Conservation (phyloP, 1,284 basidiomycete species). For the Phenoliferia sp. region DNA sequence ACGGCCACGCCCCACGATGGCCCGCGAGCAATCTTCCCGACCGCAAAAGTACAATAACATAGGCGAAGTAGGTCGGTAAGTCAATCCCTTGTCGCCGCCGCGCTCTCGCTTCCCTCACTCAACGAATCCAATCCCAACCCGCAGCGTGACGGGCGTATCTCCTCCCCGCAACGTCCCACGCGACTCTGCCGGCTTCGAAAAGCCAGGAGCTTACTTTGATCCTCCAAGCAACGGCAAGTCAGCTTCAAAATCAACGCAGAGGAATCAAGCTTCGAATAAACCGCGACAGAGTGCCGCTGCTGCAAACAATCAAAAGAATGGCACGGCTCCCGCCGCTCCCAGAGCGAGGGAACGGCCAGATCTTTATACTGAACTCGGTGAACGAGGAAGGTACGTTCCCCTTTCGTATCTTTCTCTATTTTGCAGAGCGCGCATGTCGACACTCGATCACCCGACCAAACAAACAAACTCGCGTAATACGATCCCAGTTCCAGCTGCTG, state of each 20-base stretch:
- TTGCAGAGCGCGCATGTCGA: not conserved
- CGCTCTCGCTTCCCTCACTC: not conserved
- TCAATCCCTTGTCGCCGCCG: too few species aligned
- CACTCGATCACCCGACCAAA: not conserved
- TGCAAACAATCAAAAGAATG: not conserved
- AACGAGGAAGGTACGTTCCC: slow-evolving; percentile 20
- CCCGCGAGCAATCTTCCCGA: not conserved
- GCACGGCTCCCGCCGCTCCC: too few species aligned
- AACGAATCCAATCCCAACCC: not conserved
- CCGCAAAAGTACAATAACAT: slow-evolving; percentile 28
- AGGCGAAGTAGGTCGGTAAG: slow-evolving; percentile 23
- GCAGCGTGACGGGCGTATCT: slow-evolving; percentile 26
- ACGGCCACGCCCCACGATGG: too few species aligned
- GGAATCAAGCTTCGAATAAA: too few species aligned
- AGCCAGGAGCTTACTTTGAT: slow-evolving; percentile 30
- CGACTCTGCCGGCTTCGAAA: slow-evolving; percentile 30
- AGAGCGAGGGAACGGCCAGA: slow-evolving; percentile 20
- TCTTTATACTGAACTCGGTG: slow-evolving; percentile 16
- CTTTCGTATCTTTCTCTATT: not conserved
- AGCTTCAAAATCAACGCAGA: not conserved
- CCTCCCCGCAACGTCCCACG: slow-evolving; percentile 24
- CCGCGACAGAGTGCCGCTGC: too few species aligned
- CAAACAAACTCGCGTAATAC: not conserved
- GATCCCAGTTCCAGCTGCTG: not conserved
- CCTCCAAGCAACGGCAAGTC: not conserved